phyloP scores from a whole-genome alignment of 345 rosid genomes.

The Citrus inodora region DNA sequence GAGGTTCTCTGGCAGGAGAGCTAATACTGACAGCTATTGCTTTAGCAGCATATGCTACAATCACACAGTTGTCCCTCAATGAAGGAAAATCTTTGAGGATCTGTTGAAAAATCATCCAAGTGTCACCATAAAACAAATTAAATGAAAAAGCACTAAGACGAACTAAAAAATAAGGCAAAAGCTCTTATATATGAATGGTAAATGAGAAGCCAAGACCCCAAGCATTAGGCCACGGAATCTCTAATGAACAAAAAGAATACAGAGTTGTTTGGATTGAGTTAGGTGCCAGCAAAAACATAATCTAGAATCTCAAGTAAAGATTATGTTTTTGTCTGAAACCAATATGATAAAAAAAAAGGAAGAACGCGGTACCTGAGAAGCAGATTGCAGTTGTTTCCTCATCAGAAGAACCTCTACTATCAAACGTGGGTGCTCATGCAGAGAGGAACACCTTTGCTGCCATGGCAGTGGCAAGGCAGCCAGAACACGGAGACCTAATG shows the following conservation, averaged over 20 bases:
- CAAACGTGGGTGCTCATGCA: slow-evolving; percentile 93
- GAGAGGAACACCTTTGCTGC: slow-evolving; percentile 97
- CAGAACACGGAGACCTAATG: slow-evolving; percentile 92
- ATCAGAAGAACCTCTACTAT: slow-evolving; percentile 92
- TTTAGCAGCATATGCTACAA: slow-evolving; percentile 84
- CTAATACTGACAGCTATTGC: slow-evolving; percentile 71
- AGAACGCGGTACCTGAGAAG: slow-evolving; percentile 58
- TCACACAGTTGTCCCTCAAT: slow-evolving; percentile 68
- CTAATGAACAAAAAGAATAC: background rate
- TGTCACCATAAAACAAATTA: slow-evolving; percentile 11
- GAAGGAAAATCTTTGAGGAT: slow-evolving; percentile 88
- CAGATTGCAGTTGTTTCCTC: slow-evolving; percentile 95
- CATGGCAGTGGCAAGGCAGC: slow-evolving; percentile 96
- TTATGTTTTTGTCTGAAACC: too few relatives aligned
- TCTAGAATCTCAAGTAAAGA: background rate
- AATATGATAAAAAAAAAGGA: too few relatives aligned
- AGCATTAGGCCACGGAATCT: slow-evolving; percentile 6
- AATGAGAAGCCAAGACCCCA: slow-evolving; percentile 5
- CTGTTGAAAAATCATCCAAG: slow-evolving; percentile 40
- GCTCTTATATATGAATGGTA: background rate
- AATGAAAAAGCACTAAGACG: slow-evolving; percentile 1
- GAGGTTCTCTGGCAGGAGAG: slow-evolving; percentile 74
- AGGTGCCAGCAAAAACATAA: slow-evolving; percentile 5
- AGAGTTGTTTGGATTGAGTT: background rate
- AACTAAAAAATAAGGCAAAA: background rate